Evolutionary conservation across 2,329 filamentous ascomycete species (phyloP).

Genomic region (Sporothrix inflata): DNA sequence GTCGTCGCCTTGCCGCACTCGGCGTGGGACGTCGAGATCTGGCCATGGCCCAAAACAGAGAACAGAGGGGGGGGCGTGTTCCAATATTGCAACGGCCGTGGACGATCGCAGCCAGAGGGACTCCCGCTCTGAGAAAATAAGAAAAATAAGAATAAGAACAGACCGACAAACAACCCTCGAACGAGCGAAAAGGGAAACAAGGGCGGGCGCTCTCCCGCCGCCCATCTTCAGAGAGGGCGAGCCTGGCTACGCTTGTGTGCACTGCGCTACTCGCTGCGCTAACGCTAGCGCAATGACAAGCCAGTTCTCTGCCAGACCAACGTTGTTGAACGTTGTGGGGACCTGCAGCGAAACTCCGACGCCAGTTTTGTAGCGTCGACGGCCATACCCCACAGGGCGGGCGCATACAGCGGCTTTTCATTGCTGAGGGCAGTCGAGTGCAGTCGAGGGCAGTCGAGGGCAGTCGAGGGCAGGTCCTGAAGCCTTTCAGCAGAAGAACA

Average conservation of each 20-base stretch:
- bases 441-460: too few relatives aligned
- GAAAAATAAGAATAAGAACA: not conserved
- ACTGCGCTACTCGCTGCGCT: not conserved
- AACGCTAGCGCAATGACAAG: not conserved
- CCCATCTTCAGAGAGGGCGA: too few relatives aligned
- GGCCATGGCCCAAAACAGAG: constrained; percentile 12
- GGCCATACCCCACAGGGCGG: not conserved
- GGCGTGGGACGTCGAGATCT: not conserved
- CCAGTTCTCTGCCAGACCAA: not conserved
- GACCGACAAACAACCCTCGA: too few relatives aligned
- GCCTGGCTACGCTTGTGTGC: too few relatives aligned
- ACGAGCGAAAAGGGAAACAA: constrained; percentile 5
- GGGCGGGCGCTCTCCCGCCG: constrained; percentile 20
- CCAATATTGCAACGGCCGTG: constrained; percentile 19
- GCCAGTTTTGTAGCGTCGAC: not conserved
- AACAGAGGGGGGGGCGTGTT: constrained; percentile 19
- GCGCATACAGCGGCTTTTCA: constrained; percentile 11
- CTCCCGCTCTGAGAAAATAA: not conserved
- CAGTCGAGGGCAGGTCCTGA: too few relatives aligned
- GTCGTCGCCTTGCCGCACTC: too few relatives aligned
- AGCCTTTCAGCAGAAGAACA: too few relatives aligned
- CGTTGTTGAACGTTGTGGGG: not conserved
- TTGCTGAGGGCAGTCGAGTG: not conserved
- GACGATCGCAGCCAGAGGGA: constrained; percentile 3
- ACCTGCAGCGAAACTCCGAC: constrained; percentile 16